Evolutionary conservation across 805 yeast species (phyloP).

Genomic region (Wickerhamomyces mucosus): DNA sequence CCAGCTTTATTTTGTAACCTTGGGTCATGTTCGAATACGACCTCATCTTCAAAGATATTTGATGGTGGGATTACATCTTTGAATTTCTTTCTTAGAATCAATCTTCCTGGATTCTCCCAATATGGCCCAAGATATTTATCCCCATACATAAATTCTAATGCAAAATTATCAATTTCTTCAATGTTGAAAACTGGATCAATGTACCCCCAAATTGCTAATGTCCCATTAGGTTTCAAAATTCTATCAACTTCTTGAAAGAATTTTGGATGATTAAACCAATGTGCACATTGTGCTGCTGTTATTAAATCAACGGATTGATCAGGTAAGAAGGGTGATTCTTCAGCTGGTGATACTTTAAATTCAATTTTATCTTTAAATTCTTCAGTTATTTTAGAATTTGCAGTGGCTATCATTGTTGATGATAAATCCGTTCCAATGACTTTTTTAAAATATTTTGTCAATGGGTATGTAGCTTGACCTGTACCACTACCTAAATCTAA

Average conservation of each 20-base stretch:
- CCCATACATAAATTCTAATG: conserved; percentile 40
- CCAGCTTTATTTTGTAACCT: conserved; percentile 4
- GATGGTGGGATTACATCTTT: conserved; percentile 33
- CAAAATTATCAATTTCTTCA: conserved; percentile 46
- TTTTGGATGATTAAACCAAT: conserved; percentile 60
- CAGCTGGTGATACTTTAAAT: conserved; percentile 18
- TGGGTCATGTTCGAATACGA: conserved; percentile 23
- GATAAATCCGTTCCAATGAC: conserved; percentile 55
- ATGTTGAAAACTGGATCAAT: conserved; percentile 56
- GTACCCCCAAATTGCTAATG: conserved; percentile 73
- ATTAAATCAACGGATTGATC: conserved; percentile 47
- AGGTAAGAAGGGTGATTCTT: conserved; percentile 29
- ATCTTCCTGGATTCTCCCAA: conserved; percentile 86
- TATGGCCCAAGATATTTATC: conserved; percentile 48
- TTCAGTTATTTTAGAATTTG: conserved; percentile 17
- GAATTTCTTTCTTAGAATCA: conserved; percentile 36
- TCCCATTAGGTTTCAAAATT: conserved; percentile 50
- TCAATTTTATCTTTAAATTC: conserved; percentile 14
- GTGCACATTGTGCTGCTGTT: conserved; percentile 79
- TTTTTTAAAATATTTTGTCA: conserved; percentile 31
- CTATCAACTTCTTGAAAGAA: conserved; percentile 43
- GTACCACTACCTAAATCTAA: conserved; percentile 78
- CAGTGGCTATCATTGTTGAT: conserved; percentile 37
- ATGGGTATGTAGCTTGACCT: conserved; percentile 53
- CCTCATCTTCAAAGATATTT: conserved; percentile 31